phyloP scores from a whole-genome alignment of 495 filamentous ascomycete species.

The Hypoxylon subgilvum region DNA sequence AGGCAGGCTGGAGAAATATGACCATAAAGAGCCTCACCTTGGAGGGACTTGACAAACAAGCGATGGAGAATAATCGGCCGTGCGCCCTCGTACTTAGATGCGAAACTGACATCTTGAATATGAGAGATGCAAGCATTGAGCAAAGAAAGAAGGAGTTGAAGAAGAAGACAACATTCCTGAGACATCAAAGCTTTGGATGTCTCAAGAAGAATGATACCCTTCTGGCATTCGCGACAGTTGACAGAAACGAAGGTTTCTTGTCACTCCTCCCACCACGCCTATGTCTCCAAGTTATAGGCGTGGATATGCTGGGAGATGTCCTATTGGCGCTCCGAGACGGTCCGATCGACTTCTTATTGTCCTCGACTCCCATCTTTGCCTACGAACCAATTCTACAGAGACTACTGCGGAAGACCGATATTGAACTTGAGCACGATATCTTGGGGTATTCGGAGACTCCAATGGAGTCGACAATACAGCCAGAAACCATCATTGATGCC shows the following conservation, averaged over 20 bases:
- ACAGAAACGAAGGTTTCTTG: constrained; percentile 63
- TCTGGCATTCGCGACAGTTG: constrained; percentile 66
- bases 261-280: constrained; percentile 53
- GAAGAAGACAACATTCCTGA: constrained; percentile 58
- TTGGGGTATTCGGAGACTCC: constrained; percentile 24
- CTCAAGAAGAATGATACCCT: constrained; percentile 58
- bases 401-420: constrained; percentile 61
- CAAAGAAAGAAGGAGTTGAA: constrained; percentile 55
- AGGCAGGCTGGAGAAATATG: constrained; percentile 33
- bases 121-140: constrained; percentile 38
- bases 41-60: constrained; percentile 37
- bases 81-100: constrained; percentile 57
- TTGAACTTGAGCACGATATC: constrained; percentile 38
- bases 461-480: constrained; percentile 16
- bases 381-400: constrained; percentile 71
- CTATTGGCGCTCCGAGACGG: constrained; percentile 44
- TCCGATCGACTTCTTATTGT: constrained; percentile 58
- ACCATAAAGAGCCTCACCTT: constrained; percentile 37
- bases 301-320: constrained; percentile 39
- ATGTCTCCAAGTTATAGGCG: constrained; percentile 58
- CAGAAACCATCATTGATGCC: constrained; percentile 1
- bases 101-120: constrained; percentile 50
- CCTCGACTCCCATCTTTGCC: constrained; percentile 72
- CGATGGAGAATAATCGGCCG: constrained; percentile 28
- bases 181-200: constrained; percentile 67